These are phyloP conservation scores for Rhododendron henanense DNA, from an alignment of 148 eudicot species.

Conservation along the genomic window DNA sequence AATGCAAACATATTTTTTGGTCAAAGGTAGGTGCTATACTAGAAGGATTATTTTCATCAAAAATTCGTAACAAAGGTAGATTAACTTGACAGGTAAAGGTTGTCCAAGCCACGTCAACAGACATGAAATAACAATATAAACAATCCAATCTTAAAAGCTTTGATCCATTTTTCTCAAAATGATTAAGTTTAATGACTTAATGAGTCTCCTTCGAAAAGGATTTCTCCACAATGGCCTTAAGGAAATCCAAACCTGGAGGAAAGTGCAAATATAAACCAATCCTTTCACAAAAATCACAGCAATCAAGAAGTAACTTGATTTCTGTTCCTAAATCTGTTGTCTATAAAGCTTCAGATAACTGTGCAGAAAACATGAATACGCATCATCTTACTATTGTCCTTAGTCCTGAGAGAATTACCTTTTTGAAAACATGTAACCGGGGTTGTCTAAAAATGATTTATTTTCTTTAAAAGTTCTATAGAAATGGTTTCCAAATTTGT, in stretches of 20 bases:
- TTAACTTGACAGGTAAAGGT: not conserved
- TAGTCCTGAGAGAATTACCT: not conserved
- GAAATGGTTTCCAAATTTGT: not conserved
- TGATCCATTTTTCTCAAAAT: not conserved
- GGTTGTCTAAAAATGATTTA: not conserved
- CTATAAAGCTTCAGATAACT: not conserved
- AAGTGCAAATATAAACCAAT: too few relatives aligned
- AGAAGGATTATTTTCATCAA: not conserved
- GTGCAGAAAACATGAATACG: not conserved
- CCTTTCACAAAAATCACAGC: too few relatives aligned
- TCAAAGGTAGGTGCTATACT: not conserved
- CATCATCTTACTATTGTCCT: not conserved
- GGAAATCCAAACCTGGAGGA: too few relatives aligned
- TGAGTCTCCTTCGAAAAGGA: not conserved
- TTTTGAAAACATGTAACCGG: not conserved
- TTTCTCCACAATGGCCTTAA: too few relatives aligned
- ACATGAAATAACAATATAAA: not conserved
- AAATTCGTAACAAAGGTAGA: not conserved
- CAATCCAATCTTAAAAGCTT: not conserved
- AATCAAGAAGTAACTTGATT: too few relatives aligned
- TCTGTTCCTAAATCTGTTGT: too few relatives aligned
- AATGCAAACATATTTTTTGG: slow-evolving; percentile 1
- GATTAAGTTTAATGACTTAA: not conserved
- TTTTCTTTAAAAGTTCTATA: not conserved
- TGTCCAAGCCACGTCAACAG: not conserved